Conservation (phyloP, 108 stramenopile species). For the Craspedostauros australis region DNA sequence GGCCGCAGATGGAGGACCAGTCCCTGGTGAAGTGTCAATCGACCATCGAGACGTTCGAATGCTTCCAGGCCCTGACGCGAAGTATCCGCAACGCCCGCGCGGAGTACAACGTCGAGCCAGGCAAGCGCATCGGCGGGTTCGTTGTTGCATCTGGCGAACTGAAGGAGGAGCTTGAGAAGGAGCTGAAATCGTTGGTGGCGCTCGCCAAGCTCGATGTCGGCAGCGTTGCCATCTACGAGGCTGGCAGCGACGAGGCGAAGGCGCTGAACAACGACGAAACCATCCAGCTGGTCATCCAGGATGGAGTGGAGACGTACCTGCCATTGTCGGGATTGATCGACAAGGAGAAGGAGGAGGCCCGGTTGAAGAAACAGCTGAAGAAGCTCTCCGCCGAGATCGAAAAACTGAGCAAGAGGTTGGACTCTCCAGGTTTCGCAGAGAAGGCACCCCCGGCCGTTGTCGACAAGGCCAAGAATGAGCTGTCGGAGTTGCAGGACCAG, state of each 20-base stretch:
- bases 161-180: conserved; percentile 50
- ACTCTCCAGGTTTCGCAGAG: conserved; percentile 79
- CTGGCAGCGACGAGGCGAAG: conserved; percentile 66
- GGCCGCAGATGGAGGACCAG: conserved; percentile 81
- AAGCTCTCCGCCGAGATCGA: conserved; percentile 76
- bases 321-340: conserved; percentile 85
- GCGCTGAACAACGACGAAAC: conserved; percentile 41
- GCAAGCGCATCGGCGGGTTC: conserved; percentile 75
- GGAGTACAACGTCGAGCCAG: conserved; percentile 88
- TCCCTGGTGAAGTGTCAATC: conserved; percentile 54
- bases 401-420: conserved; percentile 64
- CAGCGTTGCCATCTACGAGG: conserved; percentile 44
- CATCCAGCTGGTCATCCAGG: conserved; percentile 78
- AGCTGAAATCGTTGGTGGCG: conserved; percentile 70
- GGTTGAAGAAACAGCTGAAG: conserved; percentile 72
- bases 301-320: conserved; percentile 80
- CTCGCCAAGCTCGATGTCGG: conserved; percentile 81
- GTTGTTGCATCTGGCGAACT: conserved; percentile 59
- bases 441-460: conserved; percentile 84
- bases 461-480: conserved; percentile 71
- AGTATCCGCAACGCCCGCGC: conserved; percentile 88
- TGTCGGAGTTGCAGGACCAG: conserved; percentile 80
- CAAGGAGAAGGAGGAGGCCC: conserved; percentile 70
- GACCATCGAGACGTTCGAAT: conserved; percentile 65
- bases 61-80: conserved; percentile 80